Percentiles rank a stretch among this genome's conserved stretches.
These are phyloP conservation scores for Xylariaceae sp. DNA, from an alignment of 2,329 filamentous ascomycete genomes.

Conservation along the genomic window DNA sequence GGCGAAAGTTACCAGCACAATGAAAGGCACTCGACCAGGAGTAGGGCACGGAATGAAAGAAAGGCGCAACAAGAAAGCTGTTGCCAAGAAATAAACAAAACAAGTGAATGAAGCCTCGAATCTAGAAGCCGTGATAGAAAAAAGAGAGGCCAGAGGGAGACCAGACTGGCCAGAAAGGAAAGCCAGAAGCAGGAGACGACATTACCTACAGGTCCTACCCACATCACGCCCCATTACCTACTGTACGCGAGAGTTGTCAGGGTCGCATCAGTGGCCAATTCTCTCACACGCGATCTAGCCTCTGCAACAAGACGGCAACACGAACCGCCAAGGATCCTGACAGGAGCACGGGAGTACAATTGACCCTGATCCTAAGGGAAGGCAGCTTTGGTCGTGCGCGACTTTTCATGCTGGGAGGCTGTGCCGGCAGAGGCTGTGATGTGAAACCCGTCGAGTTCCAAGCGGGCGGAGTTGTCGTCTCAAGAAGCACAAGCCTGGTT, in stretches of 20 bases:
- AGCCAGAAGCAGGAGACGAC: not conserved
- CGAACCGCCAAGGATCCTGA: too few species aligned
- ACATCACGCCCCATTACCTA: not conserved
- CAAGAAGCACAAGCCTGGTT: slow-evolving; percentile 5
- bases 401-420: slow-evolving; percentile 37
- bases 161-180: slow-evolving; percentile 7
- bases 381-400: not conserved
- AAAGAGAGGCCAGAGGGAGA: slow-evolving; percentile 12
- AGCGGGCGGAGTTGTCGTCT: slow-evolving; percentile 7
- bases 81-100: slow-evolving; percentile 13
- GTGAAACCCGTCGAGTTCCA: slow-evolving; percentile 9
- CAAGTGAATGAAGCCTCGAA: slow-evolving; percentile 18
- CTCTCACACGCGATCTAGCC: not conserved
- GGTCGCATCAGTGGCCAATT: slow-evolving; percentile 1
- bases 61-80: slow-evolving; percentile 10
- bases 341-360: too few species aligned
- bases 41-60: slow-evolving; percentile 16
- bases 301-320: too few species aligned
- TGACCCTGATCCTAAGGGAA: too few species aligned
- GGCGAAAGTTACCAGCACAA: slow-evolving; percentile 3
- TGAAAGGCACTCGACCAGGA: slow-evolving; percentile 27
- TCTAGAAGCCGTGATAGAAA: slow-evolving; percentile 19
- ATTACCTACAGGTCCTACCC: not conserved
- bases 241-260: too few species aligned
- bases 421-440: slow-evolving; percentile 7